Conservation (phyloP, 768 basidiomycete genomes). For the Mycena rebaudengoi region DNA sequence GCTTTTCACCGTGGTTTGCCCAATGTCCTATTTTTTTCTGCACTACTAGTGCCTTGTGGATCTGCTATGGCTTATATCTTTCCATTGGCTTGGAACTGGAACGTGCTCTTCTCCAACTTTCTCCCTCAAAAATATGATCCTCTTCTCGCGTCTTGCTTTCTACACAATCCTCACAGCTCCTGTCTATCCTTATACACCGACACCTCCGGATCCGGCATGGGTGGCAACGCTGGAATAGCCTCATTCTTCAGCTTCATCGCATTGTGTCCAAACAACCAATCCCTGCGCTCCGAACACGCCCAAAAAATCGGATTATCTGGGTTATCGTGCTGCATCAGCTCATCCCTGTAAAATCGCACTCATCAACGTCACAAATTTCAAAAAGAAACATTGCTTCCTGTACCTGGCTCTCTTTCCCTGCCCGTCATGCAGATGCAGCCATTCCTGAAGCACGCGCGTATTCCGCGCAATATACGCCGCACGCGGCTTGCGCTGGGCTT, state of each 20-base stretch:
- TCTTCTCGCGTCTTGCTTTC: no score
- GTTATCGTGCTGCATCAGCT: conserved; percentile 49
- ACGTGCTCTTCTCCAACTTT: no score
- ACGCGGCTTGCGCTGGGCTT: conserved; percentile 55
- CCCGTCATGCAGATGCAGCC: conserved; percentile 61
- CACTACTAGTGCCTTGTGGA: no score
- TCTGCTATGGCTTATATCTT: no score
- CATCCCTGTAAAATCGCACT: conserved; percentile 42
- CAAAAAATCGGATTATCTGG: conserved; percentile 56
- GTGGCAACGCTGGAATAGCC: background rate
- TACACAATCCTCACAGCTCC: no score
- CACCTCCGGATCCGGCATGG: background rate
- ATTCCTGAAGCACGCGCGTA: conserved; percentile 55
- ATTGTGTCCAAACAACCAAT: conserved; percentile 56
- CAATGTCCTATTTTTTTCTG: no score
- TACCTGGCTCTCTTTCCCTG: conserved; percentile 51
- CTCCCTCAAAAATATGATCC: no score
- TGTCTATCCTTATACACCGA: conserved; percentile 7
- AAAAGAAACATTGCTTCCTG: background rate
- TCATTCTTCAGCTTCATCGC: background rate
- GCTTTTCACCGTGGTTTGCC: no score
- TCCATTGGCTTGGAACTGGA: no score
- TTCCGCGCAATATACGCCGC: conserved; percentile 53
- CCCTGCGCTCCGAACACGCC: conserved; percentile 56
- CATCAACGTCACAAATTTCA: background rate